Percentiles rank a stretch among this genome's conserved stretches.
Conservation (phyloP, 2,329 filamentous ascomycete species). For the Tricladium varicosporioides region DNA sequence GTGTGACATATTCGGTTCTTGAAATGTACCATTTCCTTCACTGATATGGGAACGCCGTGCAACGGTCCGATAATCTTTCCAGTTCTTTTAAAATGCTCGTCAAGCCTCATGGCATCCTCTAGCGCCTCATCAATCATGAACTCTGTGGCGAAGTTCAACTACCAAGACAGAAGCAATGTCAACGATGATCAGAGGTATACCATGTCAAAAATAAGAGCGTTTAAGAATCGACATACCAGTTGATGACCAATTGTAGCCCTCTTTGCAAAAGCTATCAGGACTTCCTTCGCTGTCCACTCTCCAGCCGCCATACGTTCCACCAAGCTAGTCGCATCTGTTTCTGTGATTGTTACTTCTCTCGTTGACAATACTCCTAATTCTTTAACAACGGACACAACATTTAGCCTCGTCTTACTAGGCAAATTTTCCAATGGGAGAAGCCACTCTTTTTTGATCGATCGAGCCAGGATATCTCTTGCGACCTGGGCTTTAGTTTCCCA, state of each 20-base stretch:
- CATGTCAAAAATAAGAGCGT: not conserved
- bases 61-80: slow-evolving; percentile 51
- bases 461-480: slow-evolving; percentile 7
- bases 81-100: slow-evolving; percentile 8
- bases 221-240: slow-evolving; percentile 33
- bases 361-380: slow-evolving; percentile 3
- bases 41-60: slow-evolving; percentile 55
- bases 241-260: slow-evolving; percentile 51
- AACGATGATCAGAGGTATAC: not conserved
- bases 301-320: slow-evolving; percentile 30
- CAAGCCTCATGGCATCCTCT: slow-evolving; percentile 12
- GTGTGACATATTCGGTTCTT: slow-evolving; percentile 11
- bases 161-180: not conserved
- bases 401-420: not conserved
- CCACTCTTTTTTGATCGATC: slow-evolving; percentile 13
- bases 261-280: slow-evolving; percentile 50
- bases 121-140: slow-evolving; percentile 16
- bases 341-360: slow-evolving; percentile 49
- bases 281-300: slow-evolving; percentile 47
- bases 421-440: slow-evolving; percentile 7
- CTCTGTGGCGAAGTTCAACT: slow-evolving; percentile 38
- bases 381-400: slow-evolving; percentile 3
- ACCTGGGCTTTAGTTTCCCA: slow-evolving; percentile 11
- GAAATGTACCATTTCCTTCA: slow-evolving; percentile 30
- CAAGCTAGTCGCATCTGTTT: slow-evolving; percentile 26